These are phyloP conservation scores for Diaporthe vaccinii DNA, from an alignment of 2,329 filamentous ascomycete genomes.

Conservation along the genomic window DNA sequence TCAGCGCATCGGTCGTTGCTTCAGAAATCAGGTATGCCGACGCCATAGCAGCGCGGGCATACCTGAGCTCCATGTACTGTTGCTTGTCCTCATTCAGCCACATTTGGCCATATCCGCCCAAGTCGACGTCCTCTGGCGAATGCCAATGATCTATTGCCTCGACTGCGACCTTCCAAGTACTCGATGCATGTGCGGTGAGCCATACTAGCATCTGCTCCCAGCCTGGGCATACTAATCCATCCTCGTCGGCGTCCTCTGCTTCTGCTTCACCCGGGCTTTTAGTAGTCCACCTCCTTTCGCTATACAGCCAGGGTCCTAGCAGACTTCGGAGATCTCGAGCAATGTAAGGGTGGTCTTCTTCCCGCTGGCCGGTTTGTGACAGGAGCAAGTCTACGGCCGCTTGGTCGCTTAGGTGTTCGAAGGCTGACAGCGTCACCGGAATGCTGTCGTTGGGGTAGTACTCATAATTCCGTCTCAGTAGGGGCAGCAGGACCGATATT, in stretches of 20 bases:
- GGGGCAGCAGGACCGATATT: slow-evolving; percentile 76
- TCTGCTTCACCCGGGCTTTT: slow-evolving; percentile 42
- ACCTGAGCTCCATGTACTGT: slow-evolving; percentile 71
- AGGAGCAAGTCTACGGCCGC: slow-evolving; percentile 74
- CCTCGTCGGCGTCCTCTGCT: slow-evolving; percentile 44
- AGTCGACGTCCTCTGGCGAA: slow-evolving; percentile 77
- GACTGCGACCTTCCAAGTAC: slow-evolving; percentile 73
- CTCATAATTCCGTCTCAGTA: slow-evolving; percentile 77
- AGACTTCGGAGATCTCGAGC: slow-evolving; percentile 77
- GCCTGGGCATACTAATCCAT: slow-evolving; percentile 63
- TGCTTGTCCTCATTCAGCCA: slow-evolving; percentile 73
- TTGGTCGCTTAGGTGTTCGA: slow-evolving; percentile 71
- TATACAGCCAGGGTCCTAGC: slow-evolving; percentile 81
- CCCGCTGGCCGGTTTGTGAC: slow-evolving; percentile 62
- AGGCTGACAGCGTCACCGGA: slow-evolving; percentile 70
- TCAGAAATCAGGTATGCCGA: slow-evolving; percentile 77
- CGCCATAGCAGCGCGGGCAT: slow-evolving; percentile 77
- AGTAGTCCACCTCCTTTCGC: slow-evolving; percentile 69
- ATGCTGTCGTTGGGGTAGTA: slow-evolving; percentile 71
- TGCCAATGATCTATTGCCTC: slow-evolving; percentile 79
- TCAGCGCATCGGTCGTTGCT: slow-evolving; percentile 68
- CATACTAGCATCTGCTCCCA: slow-evolving; percentile 80
- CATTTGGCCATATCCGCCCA: slow-evolving; percentile 70
- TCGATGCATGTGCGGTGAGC: slow-evolving; percentile 71
- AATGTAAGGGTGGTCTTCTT: slow-evolving; percentile 57